Evolutionary conservation across 768 basidiomycete species (phyloP).

Genomic region (Tricholoma furcatifolium): DNA sequence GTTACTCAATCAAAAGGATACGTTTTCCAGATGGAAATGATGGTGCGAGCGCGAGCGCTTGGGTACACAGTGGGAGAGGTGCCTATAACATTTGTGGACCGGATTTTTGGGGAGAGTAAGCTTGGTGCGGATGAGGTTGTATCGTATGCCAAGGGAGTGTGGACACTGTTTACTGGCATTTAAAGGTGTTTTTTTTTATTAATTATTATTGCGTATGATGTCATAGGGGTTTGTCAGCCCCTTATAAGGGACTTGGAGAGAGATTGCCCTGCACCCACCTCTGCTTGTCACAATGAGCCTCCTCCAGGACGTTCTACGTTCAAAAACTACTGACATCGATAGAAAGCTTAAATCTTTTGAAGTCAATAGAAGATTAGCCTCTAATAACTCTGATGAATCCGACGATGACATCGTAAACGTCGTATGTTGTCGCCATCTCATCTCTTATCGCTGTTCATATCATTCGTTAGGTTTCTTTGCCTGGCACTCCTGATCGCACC

Average conservation of each 20-base stretch:
- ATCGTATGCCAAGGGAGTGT: constrained; percentile 83
- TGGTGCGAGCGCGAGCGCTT: constrained; percentile 81
- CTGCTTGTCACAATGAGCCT: constrained; percentile 49
- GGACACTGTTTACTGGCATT: constrained; percentile 72
- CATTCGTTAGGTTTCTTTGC: constrained; percentile 55
- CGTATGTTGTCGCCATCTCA: constrained; percentile 38
- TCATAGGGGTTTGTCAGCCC: constrained; percentile 31
- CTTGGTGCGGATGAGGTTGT: constrained; percentile 87
- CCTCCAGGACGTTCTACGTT: constrained; percentile 67
- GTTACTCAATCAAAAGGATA: constrained; percentile 87
- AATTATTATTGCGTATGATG: constrained; percentile 15
- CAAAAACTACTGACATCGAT: constrained; percentile 37
- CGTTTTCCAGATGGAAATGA: constrained; percentile 99
- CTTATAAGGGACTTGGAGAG: neutral
- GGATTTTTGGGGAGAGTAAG: constrained; percentile 93
- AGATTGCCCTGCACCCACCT: neutral
- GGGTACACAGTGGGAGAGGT: constrained; percentile 89
- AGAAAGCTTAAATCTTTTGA: constrained; percentile 31
- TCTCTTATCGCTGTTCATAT: constrained; percentile 9
- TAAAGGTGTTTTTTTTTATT: constrained; percentile 37
- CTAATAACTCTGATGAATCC: constrained; percentile 43
- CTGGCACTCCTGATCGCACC: constrained; percentile 67
- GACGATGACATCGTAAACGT: constrained; percentile 75
- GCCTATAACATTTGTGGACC: constrained; percentile 93
- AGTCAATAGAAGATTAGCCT: constrained; percentile 16